Conservation (phyloP, 1,284 basidiomycete genomes). For the Marasmius sp. region DNA sequence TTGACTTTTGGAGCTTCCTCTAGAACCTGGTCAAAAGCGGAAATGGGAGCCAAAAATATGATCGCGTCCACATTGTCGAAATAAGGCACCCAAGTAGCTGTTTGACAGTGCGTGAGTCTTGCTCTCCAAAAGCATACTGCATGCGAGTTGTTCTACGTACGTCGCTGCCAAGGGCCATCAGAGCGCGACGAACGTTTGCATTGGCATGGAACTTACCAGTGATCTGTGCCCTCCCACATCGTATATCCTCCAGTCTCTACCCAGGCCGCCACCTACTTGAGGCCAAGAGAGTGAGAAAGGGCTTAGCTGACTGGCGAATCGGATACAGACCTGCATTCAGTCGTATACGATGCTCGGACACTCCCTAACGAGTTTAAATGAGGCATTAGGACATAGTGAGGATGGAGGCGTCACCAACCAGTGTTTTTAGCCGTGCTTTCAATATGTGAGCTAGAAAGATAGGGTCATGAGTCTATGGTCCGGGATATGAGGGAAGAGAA, state of each 20-base stretch:
- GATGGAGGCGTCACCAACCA: slow-evolving; percentile 44
- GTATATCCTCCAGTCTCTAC: slow-evolving; percentile 38
- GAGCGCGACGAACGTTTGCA: background rate
- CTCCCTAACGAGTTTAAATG: slow-evolving; percentile 28
- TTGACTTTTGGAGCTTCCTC: slow-evolving; percentile 66
- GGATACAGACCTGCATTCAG: slow-evolving; percentile 34
- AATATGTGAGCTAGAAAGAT: slow-evolving; percentile 76
- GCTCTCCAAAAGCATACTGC: background rate
- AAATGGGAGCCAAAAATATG: slow-evolving; percentile 71
- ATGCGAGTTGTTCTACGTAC: slow-evolving; percentile 21
- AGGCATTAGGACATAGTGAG: background rate
- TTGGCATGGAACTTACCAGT: slow-evolving; percentile 37
- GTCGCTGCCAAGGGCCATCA: slow-evolving; percentile 25
- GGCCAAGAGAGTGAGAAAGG: background rate
- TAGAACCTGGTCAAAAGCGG: slow-evolving; percentile 73
- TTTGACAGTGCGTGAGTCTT: background rate
- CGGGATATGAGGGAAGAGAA: background rate
- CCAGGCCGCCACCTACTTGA: slow-evolving; percentile 9
- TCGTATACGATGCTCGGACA: slow-evolving; percentile 51
- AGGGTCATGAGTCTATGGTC: background rate
- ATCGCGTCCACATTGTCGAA: slow-evolving; percentile 70
- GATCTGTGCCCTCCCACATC: slow-evolving; percentile 63
- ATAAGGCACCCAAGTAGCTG: slow-evolving; percentile 71
- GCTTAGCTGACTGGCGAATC: background rate
- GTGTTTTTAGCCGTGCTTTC: slow-evolving; percentile 89